Conservation (phyloP, 805 yeast species). For the Candida vartiovaarae region DNA sequence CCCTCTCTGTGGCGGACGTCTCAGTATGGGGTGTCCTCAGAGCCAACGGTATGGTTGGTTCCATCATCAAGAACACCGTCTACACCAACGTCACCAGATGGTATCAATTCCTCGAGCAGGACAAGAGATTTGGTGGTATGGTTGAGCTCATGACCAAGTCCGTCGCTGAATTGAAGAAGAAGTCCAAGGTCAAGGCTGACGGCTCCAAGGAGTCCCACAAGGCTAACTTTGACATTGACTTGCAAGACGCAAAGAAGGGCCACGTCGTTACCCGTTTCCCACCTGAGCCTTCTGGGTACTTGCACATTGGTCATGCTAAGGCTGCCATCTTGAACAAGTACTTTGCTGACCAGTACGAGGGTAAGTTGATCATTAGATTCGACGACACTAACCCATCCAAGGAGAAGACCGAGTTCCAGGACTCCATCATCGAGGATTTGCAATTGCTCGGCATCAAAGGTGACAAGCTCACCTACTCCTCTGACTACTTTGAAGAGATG, state of each 20-base stretch:
- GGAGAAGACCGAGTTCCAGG: conserved; percentile 92
- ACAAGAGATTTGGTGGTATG: conserved; percentile 59
- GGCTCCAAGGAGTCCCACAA: conserved; percentile 73
- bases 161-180: conserved; percentile 65
- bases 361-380: conserved; percentile 92
- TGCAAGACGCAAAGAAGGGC: conserved; percentile 87
- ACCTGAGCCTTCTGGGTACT: conserved; percentile 98
- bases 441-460: conserved; percentile 88
- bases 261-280: conserved; percentile 98
- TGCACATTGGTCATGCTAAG: conserved; percentile 98
- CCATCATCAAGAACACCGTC: conserved; percentile 77
- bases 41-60: conserved; percentile 89
- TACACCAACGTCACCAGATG: conserved; percentile 88
- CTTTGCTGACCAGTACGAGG: conserved; percentile 93
- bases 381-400: conserved; percentile 98
- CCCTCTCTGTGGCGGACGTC: conserved; percentile 70
- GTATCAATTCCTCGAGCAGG: conserved; percentile 73
- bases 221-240: conserved; percentile 91
- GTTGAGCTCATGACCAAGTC: conserved; percentile 63
- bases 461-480: conserved; percentile 80
- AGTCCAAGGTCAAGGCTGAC: conserved; percentile 42
- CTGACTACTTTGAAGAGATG: conserved; percentile 90
- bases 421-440: conserved; percentile 90
- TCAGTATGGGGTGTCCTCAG: conserved; percentile 92
- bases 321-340: conserved; percentile 96